Evolutionary conservation across 306 rosid genomes (phyloP), one percentile per base, ranked within the genome.

Genomic region (Sicyos baderoa): DNA sequence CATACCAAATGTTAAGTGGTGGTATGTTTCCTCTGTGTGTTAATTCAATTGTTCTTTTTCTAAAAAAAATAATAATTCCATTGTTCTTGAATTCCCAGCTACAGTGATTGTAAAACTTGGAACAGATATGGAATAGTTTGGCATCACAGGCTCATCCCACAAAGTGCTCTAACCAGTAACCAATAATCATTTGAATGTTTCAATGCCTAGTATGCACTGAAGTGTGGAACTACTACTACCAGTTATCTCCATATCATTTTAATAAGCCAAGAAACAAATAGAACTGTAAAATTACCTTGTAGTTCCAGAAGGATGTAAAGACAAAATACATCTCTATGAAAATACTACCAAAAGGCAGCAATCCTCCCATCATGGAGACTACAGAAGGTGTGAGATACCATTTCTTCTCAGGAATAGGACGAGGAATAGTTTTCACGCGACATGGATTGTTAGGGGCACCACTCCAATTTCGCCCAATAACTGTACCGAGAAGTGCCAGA

Each of bases 321-420:
- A 94, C 99, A 78, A 94, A 94, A 79, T 94, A 94, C 99, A 94
- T 94, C 93, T 94, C 99, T 9, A 94, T 94, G 86, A 94, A 94
- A 76, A 94, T 94, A 85, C 99, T 94, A 73, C 99, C 99, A 77
- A 94, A 94, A 12, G 99, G 99, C 77, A 94, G 95, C 81, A 94
- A 80, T 79, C 99, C 99, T 73, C 99, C 99, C 99, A 94, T 94
- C 86, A 94, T 62, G 57, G 99, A 90, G 74, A 94, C 95, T 21
- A 94, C 96, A 19, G 97, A 90, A 25, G 99, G 97, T 40, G 97
- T 94, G 82, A 94, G 90, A 80, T 94, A 94, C 99, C 99, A 94
- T 81, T 94, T 94, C 86, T 94, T 94, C 95, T 94, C 99, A 64
- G 99, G 99, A 80, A 94, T 90, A 19, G 97, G 99, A 67, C 99